Evolutionary conservation across 768 basidiomycete genomes (phyloP), one percentile per base, ranked within the genome.

Genomic region (Tricholoma flavovirens): DNA sequence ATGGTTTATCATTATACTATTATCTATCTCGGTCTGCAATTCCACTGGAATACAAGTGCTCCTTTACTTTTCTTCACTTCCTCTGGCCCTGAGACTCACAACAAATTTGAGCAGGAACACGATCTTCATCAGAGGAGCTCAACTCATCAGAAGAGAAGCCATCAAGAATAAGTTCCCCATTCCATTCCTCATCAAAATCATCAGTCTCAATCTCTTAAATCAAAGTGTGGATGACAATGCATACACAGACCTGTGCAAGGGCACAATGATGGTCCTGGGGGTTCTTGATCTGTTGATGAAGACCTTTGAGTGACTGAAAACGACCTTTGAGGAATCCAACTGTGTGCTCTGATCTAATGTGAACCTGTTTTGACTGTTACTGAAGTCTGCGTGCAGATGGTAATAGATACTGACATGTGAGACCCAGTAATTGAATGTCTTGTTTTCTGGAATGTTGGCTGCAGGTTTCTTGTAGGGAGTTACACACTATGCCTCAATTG

Each of bases 391-490:
- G n/a, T 10, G 35, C 35, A 36, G 35, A 8, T 36, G 66, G 70
- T 1, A 70, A 14, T 43, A 59, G 58, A 53, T 64, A 67, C 52
- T 69, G 68, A 46, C 66, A 69, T 15, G 14, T 59, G 30, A 30
- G 5, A 30, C 36, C 56, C 58, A 46, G n/a, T n/a, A n/a, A n/a
- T n/a, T n/a, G n/a, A n/a, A n/a, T n/a, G n/a, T n/a, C n/a, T n/a
- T n/a, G n/a, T 69, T 69, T 24, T 69, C 62, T 0, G 58, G 55
- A 14, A 58, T 36, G 21, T 61, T 46, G 6, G 62, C 60, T 2
- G 57, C 30, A 55, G 69, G 68, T 55, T 66, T 65, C 51, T 72
- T 73, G 58, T 69, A 69, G 4, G 69, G 68, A 0, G 70, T 61
- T 19, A 66, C 49, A 59, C 60, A 65, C 69, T 68, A 30, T 30